Conservation (phyloP, 495 filamentous ascomycete genomes). For the Clavariopsis aquatica region DNA sequence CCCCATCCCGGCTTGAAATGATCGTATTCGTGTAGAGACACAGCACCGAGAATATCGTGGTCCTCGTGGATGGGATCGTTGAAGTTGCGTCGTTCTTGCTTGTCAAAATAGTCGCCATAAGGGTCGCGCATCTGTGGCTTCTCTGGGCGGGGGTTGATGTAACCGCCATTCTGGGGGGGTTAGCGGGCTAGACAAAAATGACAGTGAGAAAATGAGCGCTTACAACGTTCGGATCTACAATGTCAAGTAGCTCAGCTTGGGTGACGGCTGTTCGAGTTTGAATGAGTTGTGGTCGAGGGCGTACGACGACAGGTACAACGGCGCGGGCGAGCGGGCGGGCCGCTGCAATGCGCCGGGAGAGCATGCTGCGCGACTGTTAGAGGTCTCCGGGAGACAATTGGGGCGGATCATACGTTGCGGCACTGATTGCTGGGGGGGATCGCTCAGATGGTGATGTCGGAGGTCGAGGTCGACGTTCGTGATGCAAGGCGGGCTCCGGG, state of each 20-base stretch:
- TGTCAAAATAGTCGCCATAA: constrained; percentile 94
- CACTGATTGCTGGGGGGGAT: constrained; percentile 4
- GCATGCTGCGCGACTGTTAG: constrained; percentile 44
- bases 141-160: constrained; percentile 78
- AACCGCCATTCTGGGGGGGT: constrained; percentile 76
- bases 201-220: background rate
- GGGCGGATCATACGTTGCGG: constrained; percentile 25
- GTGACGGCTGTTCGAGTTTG: constrained; percentile 33
- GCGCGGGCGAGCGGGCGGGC: constrained; percentile 49
- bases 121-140: constrained; percentile 92
- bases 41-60: constrained; percentile 89
- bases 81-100: constrained; percentile 93
- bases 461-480: constrained; percentile 14
- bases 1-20: constrained; percentile 75
- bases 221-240: constrained; percentile 78
- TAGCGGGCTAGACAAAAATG: background rate
- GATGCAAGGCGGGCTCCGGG: constrained; percentile 20
- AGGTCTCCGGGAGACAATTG: background rate
- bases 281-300: constrained; percentile 28
- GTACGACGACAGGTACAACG: constrained; percentile 31
- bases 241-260: constrained; percentile 54
- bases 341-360: constrained; percentile 47
- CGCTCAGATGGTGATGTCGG: background rate
- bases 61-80: constrained; percentile 97
- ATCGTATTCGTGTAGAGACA: constrained; percentile 86